A percentile compares a stretch with the other conserved stretches of the same genome.
phyloP scores from a whole-genome alignment of 257 asterid species.

The Thymus quinquecostatus region DNA sequence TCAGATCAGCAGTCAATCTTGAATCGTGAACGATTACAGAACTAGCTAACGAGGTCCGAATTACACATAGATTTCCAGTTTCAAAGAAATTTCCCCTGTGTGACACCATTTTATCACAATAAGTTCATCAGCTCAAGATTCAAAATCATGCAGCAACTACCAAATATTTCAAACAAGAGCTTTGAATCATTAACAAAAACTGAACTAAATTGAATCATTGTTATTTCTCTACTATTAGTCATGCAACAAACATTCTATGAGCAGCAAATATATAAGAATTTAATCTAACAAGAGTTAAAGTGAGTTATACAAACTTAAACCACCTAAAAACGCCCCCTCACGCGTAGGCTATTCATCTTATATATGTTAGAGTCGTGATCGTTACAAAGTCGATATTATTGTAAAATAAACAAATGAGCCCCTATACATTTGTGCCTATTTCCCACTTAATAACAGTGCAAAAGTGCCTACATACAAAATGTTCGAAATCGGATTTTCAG shows the following conservation, averaged over 20 bases:
- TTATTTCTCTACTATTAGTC: too few species aligned
- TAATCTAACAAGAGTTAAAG: neutral
- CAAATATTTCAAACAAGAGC: neutral
- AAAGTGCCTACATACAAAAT: neutral
- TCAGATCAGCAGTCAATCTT: constrained; percentile 43
- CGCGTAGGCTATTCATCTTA: too few species aligned
- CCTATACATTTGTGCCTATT: too few species aligned
- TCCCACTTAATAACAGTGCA: neutral
- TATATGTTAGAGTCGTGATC: too few species aligned
- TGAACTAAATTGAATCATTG: too few species aligned
- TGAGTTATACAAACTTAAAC: neutral
- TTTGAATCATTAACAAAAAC: too few species aligned
- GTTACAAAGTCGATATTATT: too few species aligned
- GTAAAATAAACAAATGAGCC: too few species aligned
- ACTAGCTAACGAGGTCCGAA: constrained; percentile 55
- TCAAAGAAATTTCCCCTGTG: too few species aligned
- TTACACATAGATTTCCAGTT: constrained; percentile 36
- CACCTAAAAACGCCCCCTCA: too few species aligned
- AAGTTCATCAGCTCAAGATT: neutral
- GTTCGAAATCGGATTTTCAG: neutral
- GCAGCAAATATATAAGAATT: neutral
- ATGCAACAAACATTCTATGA: too few species aligned
- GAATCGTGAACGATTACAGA: constrained; percentile 53
- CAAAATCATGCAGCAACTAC: neutral
- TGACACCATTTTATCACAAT: constrained; percentile 17